Evolutionary conservation across 2,329 filamentous ascomycete genomes (phyloP), one percentile per base, ranked within the genome.

Genomic region (Talaromyces sp.): DNA sequence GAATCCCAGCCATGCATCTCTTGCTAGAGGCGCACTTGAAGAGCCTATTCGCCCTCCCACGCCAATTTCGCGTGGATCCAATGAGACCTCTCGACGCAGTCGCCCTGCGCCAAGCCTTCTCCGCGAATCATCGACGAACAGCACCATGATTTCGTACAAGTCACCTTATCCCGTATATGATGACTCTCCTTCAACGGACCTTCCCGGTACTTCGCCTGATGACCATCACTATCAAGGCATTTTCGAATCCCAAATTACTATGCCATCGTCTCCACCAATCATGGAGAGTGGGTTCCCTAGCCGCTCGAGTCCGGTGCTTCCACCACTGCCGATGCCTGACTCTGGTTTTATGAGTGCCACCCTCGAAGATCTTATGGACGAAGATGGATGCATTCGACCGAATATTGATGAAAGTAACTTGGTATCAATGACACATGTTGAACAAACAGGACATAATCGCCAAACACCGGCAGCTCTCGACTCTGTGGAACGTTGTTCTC

Each of bases 201-300:
- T 78, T 4, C 73, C 75, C n/a, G 71, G 77, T 51, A 77, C 77
- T 29, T 81, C 81, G 14, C 78, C 81, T 31, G 81, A 82, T 63
- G 79, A 80, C 54, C 68, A 73, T 55, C 81, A 80, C 58, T 81
- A 80, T 55, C 77, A 77, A 59, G 78, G 78, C 61, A 75, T 79
- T 9, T 80, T 81, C 51, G 81, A 89, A 59, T 96, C 91, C 57
- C 89, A 91, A 4, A 86, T 86, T 55, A 90, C 91, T 58, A 91
- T 98, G 67, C 89, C 89, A 1, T 98, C 95, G 0, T 98, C 93
- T 3, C 93, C 93, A 14, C 95, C 95, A 0, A 82, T 96, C 1
- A 86, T 92, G 64, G 83, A 85, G 64, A 83, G 83, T 41, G 79
- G 81, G 31, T 79, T 81, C 27, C 87, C 89, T 4, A 84, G 86